Percentiles rank a stretch among this genome's conserved stretches.
Evolutionary conservation across 78 protist genomes (phyloP).

Genomic region (Chrysochromulina tobinii): DNA sequence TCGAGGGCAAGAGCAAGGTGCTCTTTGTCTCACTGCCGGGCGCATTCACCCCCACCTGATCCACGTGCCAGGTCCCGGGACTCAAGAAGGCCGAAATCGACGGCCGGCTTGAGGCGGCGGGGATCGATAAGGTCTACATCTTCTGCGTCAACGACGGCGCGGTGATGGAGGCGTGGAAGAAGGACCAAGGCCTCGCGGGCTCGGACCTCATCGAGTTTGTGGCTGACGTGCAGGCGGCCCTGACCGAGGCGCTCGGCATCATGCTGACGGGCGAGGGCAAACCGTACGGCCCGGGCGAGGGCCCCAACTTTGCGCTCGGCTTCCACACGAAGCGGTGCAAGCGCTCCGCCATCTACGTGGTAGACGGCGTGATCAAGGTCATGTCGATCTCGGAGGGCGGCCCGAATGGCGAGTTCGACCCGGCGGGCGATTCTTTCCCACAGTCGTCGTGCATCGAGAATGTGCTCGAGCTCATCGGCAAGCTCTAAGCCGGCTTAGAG

Average conservation of each 20-base stretch:
- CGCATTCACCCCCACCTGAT: conserved; percentile 28
- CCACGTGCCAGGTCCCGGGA: not conserved
- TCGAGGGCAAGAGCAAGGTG: not conserved
- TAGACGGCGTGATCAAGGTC: not conserved
- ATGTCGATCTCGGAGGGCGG: not conserved
- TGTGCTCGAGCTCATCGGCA: no score
- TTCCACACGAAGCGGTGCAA: not conserved
- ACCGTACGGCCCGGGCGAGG: no score
- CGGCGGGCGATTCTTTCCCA: no score
- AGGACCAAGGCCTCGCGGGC: not conserved
- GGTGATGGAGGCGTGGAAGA: not conserved
- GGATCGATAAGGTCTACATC: not conserved
- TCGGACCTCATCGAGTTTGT: not conserved
- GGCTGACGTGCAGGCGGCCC: not conserved
- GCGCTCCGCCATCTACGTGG: not conserved
- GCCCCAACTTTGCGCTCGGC: not conserved
- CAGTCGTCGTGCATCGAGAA: no score
- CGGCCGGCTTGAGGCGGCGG: conserved; percentile 4
- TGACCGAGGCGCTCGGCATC: not conserved
- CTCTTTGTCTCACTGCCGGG: not conserved
- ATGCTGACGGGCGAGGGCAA: not conserved
- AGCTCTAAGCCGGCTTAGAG: no score
- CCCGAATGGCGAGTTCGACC: no score
- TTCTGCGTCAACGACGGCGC: conserved; percentile 35
- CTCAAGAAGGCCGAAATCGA: not conserved